A percentile compares a stretch with the other conserved stretches of the same genome.
Conservation (phyloP, 2,329 filamentous ascomycete genomes). For the Talaromyces rugulosus region DNA sequence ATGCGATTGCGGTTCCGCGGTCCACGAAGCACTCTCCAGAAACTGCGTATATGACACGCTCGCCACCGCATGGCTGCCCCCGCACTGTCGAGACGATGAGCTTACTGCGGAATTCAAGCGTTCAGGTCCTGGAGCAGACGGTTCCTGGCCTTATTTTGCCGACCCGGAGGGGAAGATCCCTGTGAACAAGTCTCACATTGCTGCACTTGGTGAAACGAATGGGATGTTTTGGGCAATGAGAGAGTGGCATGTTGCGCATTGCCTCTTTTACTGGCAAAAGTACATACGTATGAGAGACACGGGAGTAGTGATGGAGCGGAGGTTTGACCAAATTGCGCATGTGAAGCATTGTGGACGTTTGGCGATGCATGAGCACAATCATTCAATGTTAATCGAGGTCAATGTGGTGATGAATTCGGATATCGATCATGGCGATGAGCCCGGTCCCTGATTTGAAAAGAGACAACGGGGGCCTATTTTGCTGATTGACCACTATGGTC, state of each 20-base stretch:
- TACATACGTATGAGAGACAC: slow-evolving; percentile 12
- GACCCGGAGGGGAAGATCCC: slow-evolving; percentile 21
- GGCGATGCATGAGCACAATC: too few relatives aligned
- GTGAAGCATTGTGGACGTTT: slow-evolving; percentile 12
- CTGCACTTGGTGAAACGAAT: slow-evolving; percentile 17
- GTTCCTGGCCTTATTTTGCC: slow-evolving; percentile 29
- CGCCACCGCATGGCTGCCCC: slow-evolving; percentile 32
- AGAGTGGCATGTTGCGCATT: slow-evolving; percentile 31
- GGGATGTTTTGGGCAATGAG: slow-evolving; percentile 18
- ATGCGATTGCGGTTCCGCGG: slow-evolving; percentile 25
- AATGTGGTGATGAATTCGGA: too few relatives aligned
- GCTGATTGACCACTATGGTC: too few relatives aligned
- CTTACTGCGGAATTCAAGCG: slow-evolving; percentile 30
- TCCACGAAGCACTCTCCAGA: slow-evolving; percentile 22
- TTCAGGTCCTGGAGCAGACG: slow-evolving; percentile 24
- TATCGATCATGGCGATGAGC: too few relatives aligned
- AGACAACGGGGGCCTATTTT: too few relatives aligned
- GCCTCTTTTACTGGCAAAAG: slow-evolving; percentile 33
- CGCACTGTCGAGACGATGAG: slow-evolving; percentile 30
- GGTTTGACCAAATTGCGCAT: slow-evolving; percentile 16
- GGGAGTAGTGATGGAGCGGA: slow-evolving; percentile 19
- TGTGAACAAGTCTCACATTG: slow-evolving; percentile 16
- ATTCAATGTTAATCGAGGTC: too few relatives aligned
- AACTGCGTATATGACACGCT: slow-evolving; percentile 33
- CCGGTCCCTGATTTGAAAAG: too few relatives aligned